A percentile compares a stretch with the other conserved stretches of the same genome.
Conservation (phyloP, 2,329 filamentous ascomycete genomes). For the Neofusicoccum sp. region DNA sequence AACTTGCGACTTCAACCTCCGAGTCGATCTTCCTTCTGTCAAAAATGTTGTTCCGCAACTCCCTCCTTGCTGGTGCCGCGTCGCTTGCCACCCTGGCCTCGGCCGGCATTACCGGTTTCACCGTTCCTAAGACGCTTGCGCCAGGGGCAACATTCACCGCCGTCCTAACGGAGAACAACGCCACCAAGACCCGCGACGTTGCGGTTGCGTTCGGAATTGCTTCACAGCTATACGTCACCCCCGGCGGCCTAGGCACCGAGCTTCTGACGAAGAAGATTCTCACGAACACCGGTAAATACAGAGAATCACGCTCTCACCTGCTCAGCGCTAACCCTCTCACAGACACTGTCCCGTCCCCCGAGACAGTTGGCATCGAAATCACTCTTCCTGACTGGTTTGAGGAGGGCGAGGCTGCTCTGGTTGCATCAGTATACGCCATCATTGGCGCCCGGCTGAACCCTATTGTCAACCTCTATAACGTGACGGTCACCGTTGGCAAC, state of each 20-base stretch:
- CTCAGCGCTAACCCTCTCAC: background rate
- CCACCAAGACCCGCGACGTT: background rate
- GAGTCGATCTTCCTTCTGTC: too few species aligned
- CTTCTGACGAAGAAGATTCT: background rate
- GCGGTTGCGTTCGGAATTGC: conserved; percentile 7
- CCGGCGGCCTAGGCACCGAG: background rate
- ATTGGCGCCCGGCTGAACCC: background rate
- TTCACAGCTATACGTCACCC: background rate
- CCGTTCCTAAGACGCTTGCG: background rate
- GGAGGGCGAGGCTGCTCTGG: conserved; percentile 1
- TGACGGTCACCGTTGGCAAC: background rate
- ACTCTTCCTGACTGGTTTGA: background rate
- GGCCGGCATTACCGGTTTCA: conserved; percentile 9
- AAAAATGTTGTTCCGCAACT: background rate
- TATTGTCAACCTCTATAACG: background rate
- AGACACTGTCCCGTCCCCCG: background rate
- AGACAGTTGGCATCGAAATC: background rate
- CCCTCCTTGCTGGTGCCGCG: conserved; percentile 4
- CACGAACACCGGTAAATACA: conserved; percentile 1
- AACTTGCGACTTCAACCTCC: too few species aligned
- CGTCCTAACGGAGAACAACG: conserved; percentile 2
- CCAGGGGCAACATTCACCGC: conserved; percentile 6
- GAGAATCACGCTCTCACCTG: background rate
- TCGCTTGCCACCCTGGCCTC: conserved; percentile 5
- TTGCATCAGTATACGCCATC: background rate